Evolutionary conservation across 495 filamentous ascomycete genomes (phyloP).

Genomic region (Amphirosellinia nigrospora): DNA sequence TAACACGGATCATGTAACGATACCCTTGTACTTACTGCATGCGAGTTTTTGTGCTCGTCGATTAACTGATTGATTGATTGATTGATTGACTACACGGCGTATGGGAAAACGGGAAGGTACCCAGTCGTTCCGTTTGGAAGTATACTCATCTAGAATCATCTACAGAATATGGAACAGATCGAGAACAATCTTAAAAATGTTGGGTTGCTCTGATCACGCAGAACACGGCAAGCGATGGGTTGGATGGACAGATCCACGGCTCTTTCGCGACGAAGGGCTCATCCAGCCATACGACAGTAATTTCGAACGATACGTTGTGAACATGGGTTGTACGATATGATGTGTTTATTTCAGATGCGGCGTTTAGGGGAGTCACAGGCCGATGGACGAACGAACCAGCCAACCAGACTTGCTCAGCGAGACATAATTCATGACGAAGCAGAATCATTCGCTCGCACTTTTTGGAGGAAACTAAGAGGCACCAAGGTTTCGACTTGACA

Average conservation of each 20-base stretch:
- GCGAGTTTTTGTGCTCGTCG: constrained; percentile 21
- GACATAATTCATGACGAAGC: not conserved
- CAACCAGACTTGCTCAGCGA: constrained; percentile 12
- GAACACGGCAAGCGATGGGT: constrained; percentile 9
- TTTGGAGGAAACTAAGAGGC: not conserved
- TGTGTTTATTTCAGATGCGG: not conserved
- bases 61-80: constrained; percentile 23
- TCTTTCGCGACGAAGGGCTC: not conserved
- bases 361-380: constrained; percentile 4
- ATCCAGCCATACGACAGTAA: not conserved
- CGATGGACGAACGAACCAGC: constrained; percentile 3
- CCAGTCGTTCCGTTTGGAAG: constrained; percentile 32
- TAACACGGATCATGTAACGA: constrained; percentile 92
- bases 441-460: constrained; percentile 12
- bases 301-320: not conserved
- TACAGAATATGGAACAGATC: constrained; percentile 45
- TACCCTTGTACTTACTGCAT: constrained; percentile 37
- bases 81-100: constrained; percentile 25
- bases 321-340: not conserved
- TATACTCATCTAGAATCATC: constrained; percentile 39
- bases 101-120: constrained; percentile 28
- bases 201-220: constrained; percentile 46
- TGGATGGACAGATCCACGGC: not conserved
- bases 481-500: constrained; percentile 12
- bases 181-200: constrained; percentile 44